A percentile compares a stretch with the other conserved stretches of the same genome.
These are phyloP conservation scores for Bacterosira constricta DNA, from an alignment of 108 stramenopile species.

Conservation along the genomic window DNA sequence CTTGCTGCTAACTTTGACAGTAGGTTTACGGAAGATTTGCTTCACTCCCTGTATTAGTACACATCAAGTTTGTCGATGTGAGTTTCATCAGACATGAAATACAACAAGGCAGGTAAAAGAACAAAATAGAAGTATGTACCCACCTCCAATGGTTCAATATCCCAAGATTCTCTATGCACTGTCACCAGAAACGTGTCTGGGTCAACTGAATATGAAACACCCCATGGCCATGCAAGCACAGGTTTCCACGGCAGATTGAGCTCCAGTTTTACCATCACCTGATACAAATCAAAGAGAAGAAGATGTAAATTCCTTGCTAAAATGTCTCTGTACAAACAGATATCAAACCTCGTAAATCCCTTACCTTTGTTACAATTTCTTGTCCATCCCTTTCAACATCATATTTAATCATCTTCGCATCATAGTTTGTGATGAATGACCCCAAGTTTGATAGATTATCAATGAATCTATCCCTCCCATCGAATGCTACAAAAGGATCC, in stretches of 20 bases:
- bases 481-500: slow-evolving; percentile 91
- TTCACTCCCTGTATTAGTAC: slow-evolving; percentile 56
- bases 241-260: slow-evolving; percentile 93
- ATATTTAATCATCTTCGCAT: slow-evolving; percentile 67
- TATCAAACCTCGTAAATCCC: neutral
- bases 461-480: slow-evolving; percentile 85
- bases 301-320: neutral
- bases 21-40: slow-evolving; percentile 83
- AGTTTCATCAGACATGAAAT: neutral
- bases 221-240: slow-evolving; percentile 88
- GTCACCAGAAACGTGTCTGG: slow-evolving; percentile 67
- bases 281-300: neutral
- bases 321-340: neutral
- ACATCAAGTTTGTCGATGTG: neutral
- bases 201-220: slow-evolving; percentile 80
- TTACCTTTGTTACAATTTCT: slow-evolving; percentile 41
- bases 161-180: slow-evolving; percentile 81
- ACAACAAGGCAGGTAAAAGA: neutral
- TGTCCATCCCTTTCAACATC: slow-evolving; percentile 35
- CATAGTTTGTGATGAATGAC: slow-evolving; percentile 83
- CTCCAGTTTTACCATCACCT: slow-evolving; percentile 89
- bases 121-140: neutral
- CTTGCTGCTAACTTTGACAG: slow-evolving; percentile 39
- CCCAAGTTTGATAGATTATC: slow-evolving; percentile 89
- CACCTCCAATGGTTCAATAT: slow-evolving; percentile 77